Evolutionary conservation across 441 rosid genomes (phyloP), one percentile per base, ranked within the genome.

Genomic region (Pelargonium citronellum): DNA sequence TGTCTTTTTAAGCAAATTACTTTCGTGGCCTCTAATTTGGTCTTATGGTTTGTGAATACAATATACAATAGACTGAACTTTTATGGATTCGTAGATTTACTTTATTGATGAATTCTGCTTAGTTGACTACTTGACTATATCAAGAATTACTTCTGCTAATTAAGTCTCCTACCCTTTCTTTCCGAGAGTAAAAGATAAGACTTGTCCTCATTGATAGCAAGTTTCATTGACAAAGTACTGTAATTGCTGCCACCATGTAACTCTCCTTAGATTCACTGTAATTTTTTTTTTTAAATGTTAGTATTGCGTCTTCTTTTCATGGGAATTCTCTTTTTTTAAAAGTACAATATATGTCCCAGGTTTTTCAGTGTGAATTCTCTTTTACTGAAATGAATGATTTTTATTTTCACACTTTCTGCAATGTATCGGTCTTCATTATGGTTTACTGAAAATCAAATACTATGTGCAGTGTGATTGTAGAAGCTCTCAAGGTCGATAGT

Each of bases 401-500:
- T 27, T 27, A 27, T 27, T 27, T 27, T 27, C 30, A 27, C 1
- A 27, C 30, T 27, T 27, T 27, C 30, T 27, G 30, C 20, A 53
- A 53, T 46, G 1, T 53, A 53, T 53, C 22, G 7, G 17, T 15
- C 60, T 53, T 53, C 7, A 53, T 4, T 53, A 7, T 53, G 60
- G 15, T 16, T 53, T 53, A 53, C 16, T 53, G 60, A 16, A 15
- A 53, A 53, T 53, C 22, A 15, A 15, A 53, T 53, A 53, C 60
- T 22, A 5, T 8, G 60, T 81, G 87, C 84, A 95, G 99, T 69
- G 98, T 95, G 30, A 91, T 95, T 74, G 98, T 92, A 8, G 99
- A 95, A 83, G 99, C 99, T 80, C 80, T 95, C 55, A 95, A 95
- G 87, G 86, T 92, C 73, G 98, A 92, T 75, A 89, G 96, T 86